Evolutionary conservation across 148 eudicot genomes (phyloP).

Genomic region (Rhododendron mucronatum): DNA sequence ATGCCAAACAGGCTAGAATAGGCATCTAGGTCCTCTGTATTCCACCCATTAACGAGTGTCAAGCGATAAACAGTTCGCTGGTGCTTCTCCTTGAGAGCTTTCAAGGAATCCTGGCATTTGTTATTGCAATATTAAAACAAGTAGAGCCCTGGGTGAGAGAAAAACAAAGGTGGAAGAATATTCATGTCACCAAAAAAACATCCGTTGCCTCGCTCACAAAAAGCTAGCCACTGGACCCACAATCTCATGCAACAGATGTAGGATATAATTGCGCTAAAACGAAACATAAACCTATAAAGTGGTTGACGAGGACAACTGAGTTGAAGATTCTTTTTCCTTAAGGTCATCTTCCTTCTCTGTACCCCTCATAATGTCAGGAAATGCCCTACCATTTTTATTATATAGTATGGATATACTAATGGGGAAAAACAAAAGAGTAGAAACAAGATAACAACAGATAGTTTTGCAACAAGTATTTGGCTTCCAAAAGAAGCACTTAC

Average conservation of each 20-base stretch:
- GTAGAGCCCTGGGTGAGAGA: neutral
- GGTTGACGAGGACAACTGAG: neutral
- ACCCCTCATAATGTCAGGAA: neutral
- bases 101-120: conserved; percentile 72
- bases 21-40: conserved; percentile 88
- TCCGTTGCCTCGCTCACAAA: neutral
- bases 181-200: neutral
- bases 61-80: conserved; percentile 96
- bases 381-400: neutral
- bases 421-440: neutral
- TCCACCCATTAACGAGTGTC: conserved; percentile 97
- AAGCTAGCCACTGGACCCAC: neutral
- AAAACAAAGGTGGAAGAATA: neutral
- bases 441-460: neutral
- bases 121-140: neutral
- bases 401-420: neutral
- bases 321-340: neutral
- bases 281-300: neutral
- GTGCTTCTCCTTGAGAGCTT: conserved; percentile 73
- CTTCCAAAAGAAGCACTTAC: conserved; percentile 34
- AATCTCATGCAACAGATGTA: neutral
- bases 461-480: neutral
- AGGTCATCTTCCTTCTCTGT: neutral
- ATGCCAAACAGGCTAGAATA: conserved; percentile 70
- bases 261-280: neutral